Conservation (phyloP, 805 yeast genomes). For the Teunomyces pallodes region DNA sequence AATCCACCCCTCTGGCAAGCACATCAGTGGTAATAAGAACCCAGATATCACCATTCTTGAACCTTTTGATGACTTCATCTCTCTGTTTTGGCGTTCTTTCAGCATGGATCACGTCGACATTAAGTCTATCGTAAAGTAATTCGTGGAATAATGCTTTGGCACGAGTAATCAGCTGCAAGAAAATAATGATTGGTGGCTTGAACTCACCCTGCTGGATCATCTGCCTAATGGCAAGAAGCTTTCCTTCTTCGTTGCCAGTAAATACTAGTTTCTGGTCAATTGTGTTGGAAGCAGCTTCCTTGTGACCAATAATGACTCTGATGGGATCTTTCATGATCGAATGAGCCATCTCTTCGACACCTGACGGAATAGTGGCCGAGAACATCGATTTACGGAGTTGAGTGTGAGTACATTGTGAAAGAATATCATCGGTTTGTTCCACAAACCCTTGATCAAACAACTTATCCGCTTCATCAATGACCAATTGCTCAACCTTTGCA, state of each 20-base stretch:
- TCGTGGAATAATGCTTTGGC: conserved; percentile 96
- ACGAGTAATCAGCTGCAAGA: conserved; percentile 86
- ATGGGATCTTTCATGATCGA: conserved; percentile 83
- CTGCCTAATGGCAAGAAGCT: conserved; percentile 85
- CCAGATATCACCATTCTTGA: conserved; percentile 91
- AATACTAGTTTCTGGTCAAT: conserved; percentile 81
- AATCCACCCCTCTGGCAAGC: conserved; percentile 93
- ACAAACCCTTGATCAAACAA: conserved; percentile 83
- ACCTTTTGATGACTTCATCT: conserved; percentile 76
- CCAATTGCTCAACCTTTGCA: conserved; percentile 64
- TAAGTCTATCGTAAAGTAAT: conserved; percentile 82
- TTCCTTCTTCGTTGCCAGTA: conserved; percentile 96
- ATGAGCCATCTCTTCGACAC: conserved; percentile 84
- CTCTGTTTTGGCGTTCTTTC: conserved; percentile 89
- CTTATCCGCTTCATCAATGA: conserved; percentile 96
- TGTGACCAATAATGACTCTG: conserved; percentile 86
- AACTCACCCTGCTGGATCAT: conserved; percentile 80
- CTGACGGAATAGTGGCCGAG: conserved; percentile 94
- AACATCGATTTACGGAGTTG: conserved; percentile 72
- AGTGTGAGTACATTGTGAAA: conserved; percentile 54
- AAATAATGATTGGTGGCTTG: conserved; percentile 89
- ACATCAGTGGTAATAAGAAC: conserved; percentile 96
- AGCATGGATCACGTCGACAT: conserved; percentile 94
- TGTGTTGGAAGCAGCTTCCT: conserved; percentile 84
- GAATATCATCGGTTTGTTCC: conserved; percentile 84